Conservation (phyloP, 495 filamentous ascomycete species). For the Talaromyces stipitatus region DNA sequence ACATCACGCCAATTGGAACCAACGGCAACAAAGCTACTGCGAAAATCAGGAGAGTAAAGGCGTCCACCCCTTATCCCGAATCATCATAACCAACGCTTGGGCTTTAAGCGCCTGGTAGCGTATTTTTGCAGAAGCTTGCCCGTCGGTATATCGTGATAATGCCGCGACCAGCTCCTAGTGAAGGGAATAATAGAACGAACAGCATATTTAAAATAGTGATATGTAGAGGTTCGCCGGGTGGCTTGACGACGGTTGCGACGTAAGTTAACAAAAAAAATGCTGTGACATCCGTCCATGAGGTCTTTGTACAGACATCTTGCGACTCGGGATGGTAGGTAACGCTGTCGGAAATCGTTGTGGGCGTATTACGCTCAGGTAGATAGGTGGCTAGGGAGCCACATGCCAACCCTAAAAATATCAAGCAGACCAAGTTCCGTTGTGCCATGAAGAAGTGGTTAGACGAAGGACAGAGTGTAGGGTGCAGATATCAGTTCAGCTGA, state of each 20-base stretch:
- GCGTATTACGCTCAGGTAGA: not conserved
- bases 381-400: not conserved
- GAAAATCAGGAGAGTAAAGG: too few relatives aligned
- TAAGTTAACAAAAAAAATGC: constrained; percentile 33
- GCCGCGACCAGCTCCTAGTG: constrained; percentile 22
- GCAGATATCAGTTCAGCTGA: too few relatives aligned
- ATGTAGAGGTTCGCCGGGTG: constrained; percentile 25
- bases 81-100: constrained; percentile 28
- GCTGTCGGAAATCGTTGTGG: constrained; percentile 6
- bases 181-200: constrained; percentile 22
- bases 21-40: too few relatives aligned
- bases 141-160: constrained; percentile 19
- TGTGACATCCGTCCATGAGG: constrained; percentile 26
- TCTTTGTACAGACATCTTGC: constrained; percentile 5
- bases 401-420: not conserved
- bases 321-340: constrained; percentile 7
- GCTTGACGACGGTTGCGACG: constrained; percentile 32
- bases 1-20: constrained; percentile 7
- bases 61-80: too few relatives aligned
- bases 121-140: constrained; percentile 15
- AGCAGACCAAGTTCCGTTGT: not conserved
- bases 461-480: too few relatives aligned
- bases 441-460: not conserved
- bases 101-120: constrained; percentile 18
- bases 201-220: constrained; percentile 18